Evolutionary conservation across 106 monocot genomes (phyloP).

Genomic region (Alisma plantagoaquatica): DNA sequence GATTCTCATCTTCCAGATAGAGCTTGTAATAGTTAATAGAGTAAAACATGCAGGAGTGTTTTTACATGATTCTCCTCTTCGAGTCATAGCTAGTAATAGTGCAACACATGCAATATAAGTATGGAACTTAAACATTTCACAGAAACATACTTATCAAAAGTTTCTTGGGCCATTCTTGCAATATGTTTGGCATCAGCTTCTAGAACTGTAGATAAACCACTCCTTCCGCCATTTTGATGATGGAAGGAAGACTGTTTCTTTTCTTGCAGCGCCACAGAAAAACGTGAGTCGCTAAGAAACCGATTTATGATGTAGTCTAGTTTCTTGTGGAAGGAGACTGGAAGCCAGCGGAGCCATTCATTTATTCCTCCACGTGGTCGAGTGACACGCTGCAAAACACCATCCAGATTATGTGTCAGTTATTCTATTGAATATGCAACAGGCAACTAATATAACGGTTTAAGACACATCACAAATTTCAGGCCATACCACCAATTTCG

Average conservation of each 20-base stretch:
- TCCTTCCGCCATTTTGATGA: constrained; percentile 35
- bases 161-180: constrained; percentile 58
- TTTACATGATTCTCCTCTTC: too few relatives aligned
- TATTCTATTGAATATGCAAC: background rate
- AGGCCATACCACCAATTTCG: too few relatives aligned
- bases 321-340: constrained; percentile 64
- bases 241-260: constrained; percentile 26
- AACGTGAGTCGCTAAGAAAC: constrained; percentile 40
- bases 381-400: constrained; percentile 58
- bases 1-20: too few relatives aligned
- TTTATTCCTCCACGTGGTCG: constrained; percentile 91
- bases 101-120: too few relatives aligned
- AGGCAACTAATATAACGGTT: too few relatives aligned
- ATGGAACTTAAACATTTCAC: too few relatives aligned
- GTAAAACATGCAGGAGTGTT: too few relatives aligned
- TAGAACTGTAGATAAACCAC: constrained; percentile 72
- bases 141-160: constrained; percentile 90
- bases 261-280: constrained; percentile 22
- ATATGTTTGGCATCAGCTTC: constrained; percentile 87
- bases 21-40: too few relatives aligned
- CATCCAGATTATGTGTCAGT: constrained; percentile 12
- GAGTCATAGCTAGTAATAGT: too few relatives aligned
- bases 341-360: constrained; percentile 85
- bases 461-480: too few relatives aligned
- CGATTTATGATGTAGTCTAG: constrained; percentile 40